Evolutionary conservation across 1,139 yeast genomes (phyloP).

Genomic region (Yamadazyma sp.): DNA sequence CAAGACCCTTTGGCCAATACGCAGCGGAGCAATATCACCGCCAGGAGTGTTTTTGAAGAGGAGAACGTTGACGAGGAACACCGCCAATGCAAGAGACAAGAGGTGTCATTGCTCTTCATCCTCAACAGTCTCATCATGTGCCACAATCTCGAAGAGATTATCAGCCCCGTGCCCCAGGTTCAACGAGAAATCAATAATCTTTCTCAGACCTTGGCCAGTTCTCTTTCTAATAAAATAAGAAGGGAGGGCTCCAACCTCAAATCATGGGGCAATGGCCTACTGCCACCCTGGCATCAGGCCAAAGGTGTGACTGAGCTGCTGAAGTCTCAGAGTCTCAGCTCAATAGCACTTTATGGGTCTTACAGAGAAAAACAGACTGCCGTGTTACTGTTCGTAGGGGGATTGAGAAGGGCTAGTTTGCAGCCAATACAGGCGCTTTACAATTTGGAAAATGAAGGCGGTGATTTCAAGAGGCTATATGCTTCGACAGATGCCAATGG

Average conservation of each 20-base stretch:
- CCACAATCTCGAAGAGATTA: slow-evolving; percentile 21
- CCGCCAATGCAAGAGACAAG: slow-evolving; percentile 22
- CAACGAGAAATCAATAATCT: slow-evolving; percentile 6
- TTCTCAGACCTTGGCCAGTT: slow-evolving; percentile 3
- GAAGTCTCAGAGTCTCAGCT: slow-evolving; percentile 23
- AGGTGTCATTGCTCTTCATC: slow-evolving; percentile 32
- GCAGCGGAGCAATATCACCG: slow-evolving; percentile 11
- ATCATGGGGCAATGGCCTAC: not conserved
- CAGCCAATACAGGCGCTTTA: slow-evolving; percentile 6
- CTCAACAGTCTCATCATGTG: slow-evolving; percentile 27
- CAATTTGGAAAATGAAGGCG: slow-evolving; percentile 5
- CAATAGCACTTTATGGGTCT: slow-evolving; percentile 29
- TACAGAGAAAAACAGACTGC: slow-evolving; percentile 32
- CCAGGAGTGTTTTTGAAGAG: not conserved
- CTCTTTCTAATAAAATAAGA: slow-evolving; percentile 5
- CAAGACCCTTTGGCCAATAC: too few species aligned
- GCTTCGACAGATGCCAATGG: slow-evolving; percentile 14
- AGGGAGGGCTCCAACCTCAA: slow-evolving; percentile 6
- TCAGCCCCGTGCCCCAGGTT: slow-evolving; percentile 16
- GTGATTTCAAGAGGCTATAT: slow-evolving; percentile 16
- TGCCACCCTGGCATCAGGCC: slow-evolving; percentile 1
- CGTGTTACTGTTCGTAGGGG: slow-evolving; percentile 8
- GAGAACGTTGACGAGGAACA: not conserved
- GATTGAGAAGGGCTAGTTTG: slow-evolving; percentile 8
- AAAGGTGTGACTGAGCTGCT: slow-evolving; percentile 11